A percentile compares a stretch with the other conserved stretches of the same genome.
Conservation (phyloP, 495 filamentous ascomycete species). For the Echria macrotheca region DNA sequence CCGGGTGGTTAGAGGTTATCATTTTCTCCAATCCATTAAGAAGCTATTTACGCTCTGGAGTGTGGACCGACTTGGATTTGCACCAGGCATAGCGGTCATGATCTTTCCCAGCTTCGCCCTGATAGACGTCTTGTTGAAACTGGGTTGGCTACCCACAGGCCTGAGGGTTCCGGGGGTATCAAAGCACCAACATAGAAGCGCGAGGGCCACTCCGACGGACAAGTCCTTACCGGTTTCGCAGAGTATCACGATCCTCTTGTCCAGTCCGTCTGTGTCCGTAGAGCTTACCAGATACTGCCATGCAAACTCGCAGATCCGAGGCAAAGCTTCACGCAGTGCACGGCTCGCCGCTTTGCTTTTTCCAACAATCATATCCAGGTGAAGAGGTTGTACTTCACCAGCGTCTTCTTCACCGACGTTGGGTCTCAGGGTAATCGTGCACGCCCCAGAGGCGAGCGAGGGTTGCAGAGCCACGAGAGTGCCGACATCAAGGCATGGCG, state of each 20-base stretch:
- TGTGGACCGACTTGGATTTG: conserved; percentile 74
- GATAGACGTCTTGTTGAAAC: conserved; percentile 70
- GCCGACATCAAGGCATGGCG: conserved; percentile 30
- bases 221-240: conserved; percentile 41
- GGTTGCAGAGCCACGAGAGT: conserved; percentile 18
- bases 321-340: conserved; percentile 62
- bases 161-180: conserved; percentile 28
- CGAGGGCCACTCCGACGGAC: conserved; percentile 46
- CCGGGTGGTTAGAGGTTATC: not conserved
- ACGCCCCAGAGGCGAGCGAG: conserved; percentile 11
- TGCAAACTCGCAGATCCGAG: conserved; percentile 48
- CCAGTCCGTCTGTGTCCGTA: not conserved
- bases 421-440: conserved; percentile 28
- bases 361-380: conserved; percentile 55
- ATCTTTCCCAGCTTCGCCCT: conserved; percentile 72
- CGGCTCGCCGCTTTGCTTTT: conserved; percentile 68
- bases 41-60: conserved; percentile 85
- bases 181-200: conserved; percentile 39
- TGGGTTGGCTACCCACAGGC: conserved; percentile 14
- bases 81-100: conserved; percentile 63
- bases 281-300: conserved; percentile 18
- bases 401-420: conserved; percentile 26
- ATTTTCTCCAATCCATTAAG: conserved; percentile 57
- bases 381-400: too few relatives aligned
- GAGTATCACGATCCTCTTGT: conserved; percentile 27